A percentile compares a stretch with the other conserved stretches of the same genome.
These are phyloP conservation scores for Calocera viscosa DNA, from an alignment of 768 basidiomycete species.

Conservation along the genomic window DNA sequence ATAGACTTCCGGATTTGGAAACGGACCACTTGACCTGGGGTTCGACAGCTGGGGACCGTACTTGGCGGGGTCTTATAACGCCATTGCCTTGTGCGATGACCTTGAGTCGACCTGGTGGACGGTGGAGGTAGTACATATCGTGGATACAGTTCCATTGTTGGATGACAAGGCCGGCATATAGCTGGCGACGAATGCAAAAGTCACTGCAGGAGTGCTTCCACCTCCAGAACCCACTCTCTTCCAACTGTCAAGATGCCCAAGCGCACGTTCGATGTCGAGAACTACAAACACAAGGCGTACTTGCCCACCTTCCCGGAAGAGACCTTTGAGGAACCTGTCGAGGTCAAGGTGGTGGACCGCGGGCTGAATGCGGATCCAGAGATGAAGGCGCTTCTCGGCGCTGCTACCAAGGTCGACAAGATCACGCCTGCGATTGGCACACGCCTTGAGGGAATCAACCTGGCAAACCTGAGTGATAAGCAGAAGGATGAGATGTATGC, in stretches of 20 bases:
- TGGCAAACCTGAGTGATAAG: neutral
- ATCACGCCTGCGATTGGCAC: neutral
- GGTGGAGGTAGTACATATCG: too few species aligned
- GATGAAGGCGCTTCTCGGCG: neutral
- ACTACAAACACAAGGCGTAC: neutral
- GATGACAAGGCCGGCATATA: too few species aligned
- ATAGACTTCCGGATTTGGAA: neutral
- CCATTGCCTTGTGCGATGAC: too few species aligned
- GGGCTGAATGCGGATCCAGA: neutral
- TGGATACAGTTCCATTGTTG: too few species aligned
- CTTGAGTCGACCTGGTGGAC: too few species aligned
- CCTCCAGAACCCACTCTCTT: too few species aligned
- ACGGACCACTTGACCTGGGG: neutral
- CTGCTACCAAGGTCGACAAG: slow-evolving; percentile 2
- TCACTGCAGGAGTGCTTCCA: too few species aligned
- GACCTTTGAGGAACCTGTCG: neutral
- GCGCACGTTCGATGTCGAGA: neutral
- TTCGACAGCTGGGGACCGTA: too few species aligned
- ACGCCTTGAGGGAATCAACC: neutral
- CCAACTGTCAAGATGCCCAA: neutral
- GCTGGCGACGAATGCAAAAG: too few species aligned
- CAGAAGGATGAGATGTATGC: slow-evolving; percentile 6
- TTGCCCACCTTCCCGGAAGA: neutral
- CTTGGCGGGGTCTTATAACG: too few species aligned
- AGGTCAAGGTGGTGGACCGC: neutral